These are phyloP conservation scores for Chlorophyllum brunneum DNA, from an alignment of 768 basidiomycete species.

Conservation along the genomic window DNA sequence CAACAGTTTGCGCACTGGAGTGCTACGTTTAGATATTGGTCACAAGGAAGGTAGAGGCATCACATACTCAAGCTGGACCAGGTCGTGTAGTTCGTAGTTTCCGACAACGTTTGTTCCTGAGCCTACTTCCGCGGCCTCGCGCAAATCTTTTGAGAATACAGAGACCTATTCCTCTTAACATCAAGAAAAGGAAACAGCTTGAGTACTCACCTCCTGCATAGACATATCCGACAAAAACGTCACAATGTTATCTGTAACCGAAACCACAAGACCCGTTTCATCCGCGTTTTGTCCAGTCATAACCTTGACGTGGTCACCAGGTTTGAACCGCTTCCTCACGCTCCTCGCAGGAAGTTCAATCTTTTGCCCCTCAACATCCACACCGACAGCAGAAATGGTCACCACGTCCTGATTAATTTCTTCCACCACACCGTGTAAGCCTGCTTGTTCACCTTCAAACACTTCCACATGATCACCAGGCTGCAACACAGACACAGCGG, in stretches of 20 bases:
- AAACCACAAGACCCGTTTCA: constrained; percentile 94
- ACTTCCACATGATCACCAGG: constrained; percentile 98
- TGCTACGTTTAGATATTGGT: constrained; percentile 9
- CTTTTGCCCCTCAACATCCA: constrained; percentile 84
- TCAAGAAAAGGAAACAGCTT: background rate
- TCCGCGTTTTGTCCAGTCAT: constrained; percentile 93
- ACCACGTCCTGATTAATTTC: constrained; percentile 87
- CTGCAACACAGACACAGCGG: constrained; percentile 91
- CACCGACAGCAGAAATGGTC: constrained; percentile 70
- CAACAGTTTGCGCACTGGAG: constrained; percentile 82
- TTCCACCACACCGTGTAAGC: constrained; percentile 89
- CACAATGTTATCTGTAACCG: constrained; percentile 85
- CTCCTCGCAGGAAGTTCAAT: constrained; percentile 83
- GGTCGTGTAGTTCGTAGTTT: constrained; percentile 92
- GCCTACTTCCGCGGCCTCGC: constrained; percentile 97
- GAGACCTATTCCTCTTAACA: constrained; percentile 58
- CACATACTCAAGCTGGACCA: constrained; percentile 93
- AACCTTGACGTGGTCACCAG: constrained; percentile 98
- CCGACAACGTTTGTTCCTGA: constrained; percentile 86
- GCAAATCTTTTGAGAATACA: constrained; percentile 94
- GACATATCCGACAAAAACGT: constrained; percentile 98
- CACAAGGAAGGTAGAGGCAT: background rate
- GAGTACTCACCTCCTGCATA: constrained; percentile 75
- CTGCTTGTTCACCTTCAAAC: constrained; percentile 94
- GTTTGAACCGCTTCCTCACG: constrained; percentile 92